These are phyloP conservation scores for Viridothelium virens DNA, from an alignment of 495 filamentous ascomycete genomes.

Conservation along the genomic window DNA sequence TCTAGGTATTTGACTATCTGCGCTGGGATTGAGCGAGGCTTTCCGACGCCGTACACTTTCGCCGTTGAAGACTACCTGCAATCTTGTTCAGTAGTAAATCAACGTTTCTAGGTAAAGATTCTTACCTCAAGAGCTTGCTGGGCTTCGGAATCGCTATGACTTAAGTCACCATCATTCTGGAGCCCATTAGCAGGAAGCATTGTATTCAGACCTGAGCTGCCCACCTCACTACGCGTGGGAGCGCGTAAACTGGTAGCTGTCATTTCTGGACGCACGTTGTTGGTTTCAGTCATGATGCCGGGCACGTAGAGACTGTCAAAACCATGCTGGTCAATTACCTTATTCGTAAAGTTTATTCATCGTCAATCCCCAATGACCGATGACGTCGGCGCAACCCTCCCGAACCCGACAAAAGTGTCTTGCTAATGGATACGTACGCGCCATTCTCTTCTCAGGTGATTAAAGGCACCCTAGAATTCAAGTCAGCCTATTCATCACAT, in stretches of 20 bases:
- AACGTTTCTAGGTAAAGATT: not conserved
- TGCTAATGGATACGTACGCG: too few relatives aligned
- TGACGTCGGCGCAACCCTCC: not conserved
- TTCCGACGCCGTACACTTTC: slow-evolving; percentile 71
- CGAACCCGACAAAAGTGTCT: not conserved
- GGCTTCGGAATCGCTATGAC: slow-evolving; percentile 19
- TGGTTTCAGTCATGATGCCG: not conserved
- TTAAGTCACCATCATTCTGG: slow-evolving; percentile 13
- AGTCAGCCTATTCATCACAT: not conserved
- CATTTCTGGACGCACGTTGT: not conserved
- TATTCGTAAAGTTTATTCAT: not conserved
- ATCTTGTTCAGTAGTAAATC: not conserved
- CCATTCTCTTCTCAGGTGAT: too few relatives aligned
- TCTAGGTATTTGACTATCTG: not conserved
- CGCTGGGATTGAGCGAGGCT: slow-evolving; percentile 48
- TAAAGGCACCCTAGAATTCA: not conserved
- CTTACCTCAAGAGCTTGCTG: slow-evolving; percentile 27
- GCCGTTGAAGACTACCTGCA: slow-evolving; percentile 65
- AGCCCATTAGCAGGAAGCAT: not conserved
- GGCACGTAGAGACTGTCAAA: too few relatives aligned
- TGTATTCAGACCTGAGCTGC: not conserved
- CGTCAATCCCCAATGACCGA: not conserved
- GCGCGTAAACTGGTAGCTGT: not conserved
- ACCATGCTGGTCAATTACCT: too few relatives aligned
- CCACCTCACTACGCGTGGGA: not conserved